Evolutionary conservation across 192 early-diverging fungal genomes (phyloP).

Genomic region (Mortierella antarctica): DNA sequence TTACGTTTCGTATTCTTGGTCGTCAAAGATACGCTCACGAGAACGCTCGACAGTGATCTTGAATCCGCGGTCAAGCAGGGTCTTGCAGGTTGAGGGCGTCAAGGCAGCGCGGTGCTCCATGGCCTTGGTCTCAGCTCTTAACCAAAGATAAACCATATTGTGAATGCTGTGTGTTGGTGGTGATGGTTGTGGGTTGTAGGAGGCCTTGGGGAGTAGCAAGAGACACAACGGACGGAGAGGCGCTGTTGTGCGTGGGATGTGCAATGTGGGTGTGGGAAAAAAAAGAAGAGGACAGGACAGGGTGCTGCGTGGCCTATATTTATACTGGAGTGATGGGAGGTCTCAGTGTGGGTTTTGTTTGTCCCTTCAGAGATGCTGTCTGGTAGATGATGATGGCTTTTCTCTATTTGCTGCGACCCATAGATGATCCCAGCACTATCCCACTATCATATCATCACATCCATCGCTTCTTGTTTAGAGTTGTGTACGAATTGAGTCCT

Average conservation of each 20-base stretch:
- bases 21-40: conserved; percentile 86
- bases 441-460: too few relatives aligned
- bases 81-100: conserved; percentile 86
- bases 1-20: conserved; percentile 86
- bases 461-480: too few relatives aligned
- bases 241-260: not conserved
- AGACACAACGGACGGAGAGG: not conserved
- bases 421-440: too few relatives aligned
- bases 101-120: conserved; percentile 95
- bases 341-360: too few relatives aligned
- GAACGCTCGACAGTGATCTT: conserved; percentile 91
- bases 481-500: too few relatives aligned
- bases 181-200: not conserved
- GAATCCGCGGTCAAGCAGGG: conserved; percentile 84
- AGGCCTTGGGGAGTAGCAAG: not conserved
- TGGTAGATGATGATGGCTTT: too few relatives aligned
- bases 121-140: conserved; percentile 97
- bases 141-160: conserved; percentile 80
- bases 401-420: too few relatives aligned
- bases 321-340: too few relatives aligned
- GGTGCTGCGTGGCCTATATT: not conserved
- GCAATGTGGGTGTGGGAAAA: not conserved
- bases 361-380: too few relatives aligned
- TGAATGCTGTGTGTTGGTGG: conserved; percentile 5
- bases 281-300: not conserved